These are phyloP conservation scores for Trichosporon coremiiforme DNA, from an alignment of 1,284 basidiomycete genomes.

Conservation along the genomic window DNA sequence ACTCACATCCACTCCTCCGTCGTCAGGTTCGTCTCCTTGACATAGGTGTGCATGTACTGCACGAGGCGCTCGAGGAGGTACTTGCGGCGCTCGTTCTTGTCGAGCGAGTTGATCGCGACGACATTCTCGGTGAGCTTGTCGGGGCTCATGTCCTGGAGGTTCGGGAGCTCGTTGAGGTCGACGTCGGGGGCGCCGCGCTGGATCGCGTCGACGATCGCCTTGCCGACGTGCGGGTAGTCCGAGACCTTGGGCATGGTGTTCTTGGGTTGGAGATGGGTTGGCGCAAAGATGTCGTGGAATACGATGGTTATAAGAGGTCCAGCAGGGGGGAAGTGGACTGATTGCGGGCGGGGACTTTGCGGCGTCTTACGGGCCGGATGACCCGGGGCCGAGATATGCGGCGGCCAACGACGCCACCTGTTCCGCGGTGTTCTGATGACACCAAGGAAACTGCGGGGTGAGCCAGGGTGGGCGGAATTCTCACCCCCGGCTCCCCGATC, in stretches of 20 bases:
- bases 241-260: slow-evolving; percentile 30
- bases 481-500: slow-evolving; percentile 3
- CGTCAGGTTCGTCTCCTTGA: slow-evolving; percentile 71
- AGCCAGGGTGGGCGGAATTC: not conserved
- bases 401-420: slow-evolving; percentile 10
- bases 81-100: slow-evolving; percentile 59
- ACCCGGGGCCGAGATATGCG: slow-evolving; percentile 14
- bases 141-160: slow-evolving; percentile 54
- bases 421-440: not conserved
- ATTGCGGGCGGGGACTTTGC: slow-evolving; percentile 11
- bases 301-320: slow-evolving; percentile 7
- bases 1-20: slow-evolving; percentile 78
- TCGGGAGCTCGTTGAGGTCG: slow-evolving; percentile 58
- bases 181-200: slow-evolving; percentile 33
- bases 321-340: not conserved
- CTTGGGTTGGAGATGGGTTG: not conserved
- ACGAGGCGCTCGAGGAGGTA: slow-evolving; percentile 62
- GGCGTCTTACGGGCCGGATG: not conserved
- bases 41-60: slow-evolving; percentile 69
- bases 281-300: not conserved
- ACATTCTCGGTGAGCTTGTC: slow-evolving; percentile 65
- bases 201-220: slow-evolving; percentile 33
- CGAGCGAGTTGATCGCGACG: slow-evolving; percentile 59
- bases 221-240: slow-evolving; percentile 33
- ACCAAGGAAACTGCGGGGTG: too few species aligned